phyloP scores from a whole-genome alignment of 164 flowering plant genomes.

The Piper longum region DNA sequence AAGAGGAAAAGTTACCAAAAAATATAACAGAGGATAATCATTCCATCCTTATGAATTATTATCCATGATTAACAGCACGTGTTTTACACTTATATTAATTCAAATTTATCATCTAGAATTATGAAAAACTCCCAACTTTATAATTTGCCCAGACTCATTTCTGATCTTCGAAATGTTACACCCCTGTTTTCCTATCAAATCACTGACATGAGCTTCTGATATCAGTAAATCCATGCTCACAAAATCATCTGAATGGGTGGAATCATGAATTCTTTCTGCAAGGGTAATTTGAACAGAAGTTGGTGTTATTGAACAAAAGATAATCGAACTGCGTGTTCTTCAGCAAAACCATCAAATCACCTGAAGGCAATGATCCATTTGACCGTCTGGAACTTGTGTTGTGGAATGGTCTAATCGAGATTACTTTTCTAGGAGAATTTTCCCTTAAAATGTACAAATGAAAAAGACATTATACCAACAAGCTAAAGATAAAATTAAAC shows the following conservation, averaged over 20 bases:
- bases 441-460: conserved; percentile 27
- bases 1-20: not conserved
- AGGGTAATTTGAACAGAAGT: not conserved
- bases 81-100: not conserved
- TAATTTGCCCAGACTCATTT: conserved; percentile 53
- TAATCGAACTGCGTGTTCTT: not conserved
- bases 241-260: not conserved
- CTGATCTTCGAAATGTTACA: conserved; percentile 79
- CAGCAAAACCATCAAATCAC: conserved; percentile 17
- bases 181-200: conserved; percentile 45
- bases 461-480: not conserved
- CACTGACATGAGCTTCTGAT: conserved; percentile 15
- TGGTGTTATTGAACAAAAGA: not conserved
- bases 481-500: not conserved
- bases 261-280: not conserved
- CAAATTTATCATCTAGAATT: not conserved
- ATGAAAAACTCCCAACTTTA: conserved; percentile 38
- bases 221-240: not conserved
- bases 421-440: conserved; percentile 67
- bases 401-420: conserved; percentile 57
- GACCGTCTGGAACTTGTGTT: conserved; percentile 22
- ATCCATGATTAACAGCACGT: not conserved
- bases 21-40: not conserved
- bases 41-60: not conserved
- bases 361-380: conserved; percentile 48